Conservation (phyloP, 371 early-diverging fungal genomes). For the Chytridium lagenaria region DNA sequence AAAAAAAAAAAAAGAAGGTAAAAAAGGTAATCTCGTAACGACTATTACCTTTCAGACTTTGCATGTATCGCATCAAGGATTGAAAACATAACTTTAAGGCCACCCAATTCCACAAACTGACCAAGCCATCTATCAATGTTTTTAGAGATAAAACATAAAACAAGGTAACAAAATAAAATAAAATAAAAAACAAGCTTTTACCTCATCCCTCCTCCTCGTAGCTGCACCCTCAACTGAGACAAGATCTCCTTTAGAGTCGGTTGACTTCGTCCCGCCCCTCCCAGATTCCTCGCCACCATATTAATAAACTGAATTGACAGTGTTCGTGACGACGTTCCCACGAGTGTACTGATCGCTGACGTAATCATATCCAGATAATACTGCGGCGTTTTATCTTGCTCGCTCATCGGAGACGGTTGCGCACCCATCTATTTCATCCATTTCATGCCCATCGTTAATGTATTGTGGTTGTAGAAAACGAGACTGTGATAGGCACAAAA, state of each 20-base stretch:
- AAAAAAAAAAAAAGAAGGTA: no score
- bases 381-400: constrained; percentile 33
- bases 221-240: constrained; percentile 39
- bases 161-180: background rate
- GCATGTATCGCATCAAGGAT: constrained; percentile 39
- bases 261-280: constrained; percentile 18
- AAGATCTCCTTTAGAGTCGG: constrained; percentile 37
- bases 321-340: constrained; percentile 24
- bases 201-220: constrained; percentile 25
- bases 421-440: constrained; percentile 21
- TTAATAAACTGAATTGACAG: constrained; percentile 39
- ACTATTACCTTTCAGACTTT: constrained; percentile 40
- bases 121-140: constrained; percentile 38
- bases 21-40: background rate
- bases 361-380: constrained; percentile 40
- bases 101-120: constrained; percentile 46
- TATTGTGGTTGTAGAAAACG: background rate
- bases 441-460: no score
- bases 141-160: background rate
- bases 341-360: constrained; percentile 15
- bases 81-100: constrained; percentile 36
- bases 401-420: constrained; percentile 8
- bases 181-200: background rate
- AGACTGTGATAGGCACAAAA: background rate
- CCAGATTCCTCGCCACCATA: constrained; percentile 29